Evolutionary conservation across 2,329 filamentous ascomycete species (phyloP).

Genomic region (Epichloe sp.): DNA sequence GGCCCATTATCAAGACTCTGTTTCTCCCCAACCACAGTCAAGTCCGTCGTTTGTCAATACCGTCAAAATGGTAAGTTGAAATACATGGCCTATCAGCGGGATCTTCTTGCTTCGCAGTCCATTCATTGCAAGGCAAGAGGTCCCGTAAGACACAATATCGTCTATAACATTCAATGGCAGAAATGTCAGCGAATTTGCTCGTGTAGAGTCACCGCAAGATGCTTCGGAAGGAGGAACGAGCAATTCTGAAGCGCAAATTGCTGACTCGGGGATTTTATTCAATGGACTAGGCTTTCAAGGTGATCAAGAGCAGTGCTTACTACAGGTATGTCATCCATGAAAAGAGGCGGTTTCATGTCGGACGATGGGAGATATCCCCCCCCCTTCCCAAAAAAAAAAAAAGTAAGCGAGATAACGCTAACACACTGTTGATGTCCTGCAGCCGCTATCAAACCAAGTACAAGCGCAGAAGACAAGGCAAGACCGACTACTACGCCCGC

Average conservation of each 20-base stretch:
- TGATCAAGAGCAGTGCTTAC: constrained; percentile 96
- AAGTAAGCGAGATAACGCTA: too few species aligned
- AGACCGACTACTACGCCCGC: constrained; percentile 99
- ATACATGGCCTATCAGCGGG: constrained; percentile 19
- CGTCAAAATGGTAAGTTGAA: constrained; percentile 58
- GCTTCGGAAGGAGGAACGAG: constrained; percentile 65
- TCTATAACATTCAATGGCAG: constrained; percentile 18
- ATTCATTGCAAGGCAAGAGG: not conserved
- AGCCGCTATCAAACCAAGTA: constrained; percentile 99
- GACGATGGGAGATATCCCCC: too few species aligned
- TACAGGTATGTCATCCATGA: constrained; percentile 53
- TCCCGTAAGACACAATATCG: not conserved
- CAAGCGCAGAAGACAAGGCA: constrained; percentile 88
- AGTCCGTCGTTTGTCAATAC: constrained; percentile 33
- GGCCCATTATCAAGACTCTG: not conserved
- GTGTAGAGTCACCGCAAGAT: constrained; percentile 84
- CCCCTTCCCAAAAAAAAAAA: too few species aligned
- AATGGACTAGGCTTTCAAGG: constrained; percentile 62
- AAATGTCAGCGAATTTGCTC: constrained; percentile 28
- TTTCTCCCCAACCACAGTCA: constrained; percentile 19
- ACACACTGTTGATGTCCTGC: constrained; percentile 7
- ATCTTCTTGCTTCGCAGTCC: not conserved
- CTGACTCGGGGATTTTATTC: constrained; percentile 68
- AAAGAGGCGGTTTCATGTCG: too few species aligned
- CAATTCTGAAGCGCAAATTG: constrained; percentile 97